Percentiles rank a stretch among this genome's conserved stretches.
Evolutionary conservation across 805 yeast genomes (phyloP).

Genomic region (Lipomyces mesembrius): DNA sequence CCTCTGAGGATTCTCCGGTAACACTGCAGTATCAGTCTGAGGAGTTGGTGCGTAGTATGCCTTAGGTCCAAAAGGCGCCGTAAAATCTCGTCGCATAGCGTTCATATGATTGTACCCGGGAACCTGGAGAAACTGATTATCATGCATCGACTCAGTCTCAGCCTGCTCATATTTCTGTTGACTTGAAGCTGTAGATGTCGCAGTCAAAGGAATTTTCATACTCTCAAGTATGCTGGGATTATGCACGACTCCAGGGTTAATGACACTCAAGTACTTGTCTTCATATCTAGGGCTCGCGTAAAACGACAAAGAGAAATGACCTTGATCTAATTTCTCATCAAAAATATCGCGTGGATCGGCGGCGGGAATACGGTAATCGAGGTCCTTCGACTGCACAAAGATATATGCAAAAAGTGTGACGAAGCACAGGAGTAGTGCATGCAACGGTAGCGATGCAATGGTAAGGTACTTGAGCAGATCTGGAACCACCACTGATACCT

Average conservation of each 20-base stretch:
- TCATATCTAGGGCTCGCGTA: slow-evolving; percentile 35
- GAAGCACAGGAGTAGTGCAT: slow-evolving; percentile 16
- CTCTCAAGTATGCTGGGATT: neutral
- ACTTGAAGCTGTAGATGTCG: slow-evolving; percentile 4
- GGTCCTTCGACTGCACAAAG: slow-evolving; percentile 12
- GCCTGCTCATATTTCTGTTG: neutral
- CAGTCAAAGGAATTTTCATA: neutral
- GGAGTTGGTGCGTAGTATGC: neutral
- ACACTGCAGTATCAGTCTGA: neutral
- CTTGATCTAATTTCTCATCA: slow-evolving; percentile 5
- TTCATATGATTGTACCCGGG: neutral
- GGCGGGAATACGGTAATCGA: neutral
- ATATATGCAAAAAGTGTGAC: slow-evolving; percentile 20
- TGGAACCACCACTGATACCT: slow-evolving; percentile 8
- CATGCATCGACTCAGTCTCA: neutral
- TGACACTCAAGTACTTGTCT: slow-evolving; percentile 23
- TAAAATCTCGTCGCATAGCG: neutral
- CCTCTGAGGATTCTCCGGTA: neutral
- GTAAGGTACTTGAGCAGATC: slow-evolving; percentile 9
- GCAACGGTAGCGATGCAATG: slow-evolving; percentile 18
- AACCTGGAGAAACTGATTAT: neutral
- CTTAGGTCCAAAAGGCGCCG: neutral
- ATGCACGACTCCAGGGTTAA: neutral
- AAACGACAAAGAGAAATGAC: slow-evolving; percentile 27
- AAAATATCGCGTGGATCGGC: slow-evolving; percentile 5